phyloP scores from a whole-genome alignment of 306 rosid genomes.

The Geum urbanum region DNA sequence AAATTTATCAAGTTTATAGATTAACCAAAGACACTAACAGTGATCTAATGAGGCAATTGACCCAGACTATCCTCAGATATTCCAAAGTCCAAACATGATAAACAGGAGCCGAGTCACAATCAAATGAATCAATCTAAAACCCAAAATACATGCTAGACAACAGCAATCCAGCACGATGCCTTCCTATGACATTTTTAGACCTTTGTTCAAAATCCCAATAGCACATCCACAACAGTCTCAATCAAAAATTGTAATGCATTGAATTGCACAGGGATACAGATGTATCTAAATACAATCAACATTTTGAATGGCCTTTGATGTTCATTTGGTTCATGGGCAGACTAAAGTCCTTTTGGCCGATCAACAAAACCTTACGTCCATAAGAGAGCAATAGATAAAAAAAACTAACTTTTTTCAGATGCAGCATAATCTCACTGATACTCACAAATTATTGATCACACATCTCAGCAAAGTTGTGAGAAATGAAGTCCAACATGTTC shows the following conservation, averaged over 20 bases:
- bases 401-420: not conserved
- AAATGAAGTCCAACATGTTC: conserved; percentile 6
- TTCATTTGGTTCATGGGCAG: not conserved
- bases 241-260: not conserved
- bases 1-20: not conserved
- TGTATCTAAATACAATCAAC: not conserved
- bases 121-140: too few relatives aligned
- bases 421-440: not conserved
- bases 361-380: not conserved
- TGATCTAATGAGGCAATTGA: too few relatives aligned
- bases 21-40: not conserved
- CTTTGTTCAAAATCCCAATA: not conserved
- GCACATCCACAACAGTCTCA: not conserved
- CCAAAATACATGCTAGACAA: too few relatives aligned
- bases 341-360: not conserved
- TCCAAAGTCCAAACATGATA: not conserved
- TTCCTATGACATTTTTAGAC: not conserved
- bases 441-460: not conserved
- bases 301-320: too few relatives aligned
- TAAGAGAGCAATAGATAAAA: not conserved
- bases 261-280: not conserved
- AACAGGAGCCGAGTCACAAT: not conserved
- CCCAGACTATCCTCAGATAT: too few relatives aligned
- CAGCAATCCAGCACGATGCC: not conserved
- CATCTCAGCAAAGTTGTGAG: not conserved